These are phyloP conservation scores for Umbelopsis sp. DNA, from an alignment of 192 early-diverging fungal genomes.

Conservation along the genomic window DNA sequence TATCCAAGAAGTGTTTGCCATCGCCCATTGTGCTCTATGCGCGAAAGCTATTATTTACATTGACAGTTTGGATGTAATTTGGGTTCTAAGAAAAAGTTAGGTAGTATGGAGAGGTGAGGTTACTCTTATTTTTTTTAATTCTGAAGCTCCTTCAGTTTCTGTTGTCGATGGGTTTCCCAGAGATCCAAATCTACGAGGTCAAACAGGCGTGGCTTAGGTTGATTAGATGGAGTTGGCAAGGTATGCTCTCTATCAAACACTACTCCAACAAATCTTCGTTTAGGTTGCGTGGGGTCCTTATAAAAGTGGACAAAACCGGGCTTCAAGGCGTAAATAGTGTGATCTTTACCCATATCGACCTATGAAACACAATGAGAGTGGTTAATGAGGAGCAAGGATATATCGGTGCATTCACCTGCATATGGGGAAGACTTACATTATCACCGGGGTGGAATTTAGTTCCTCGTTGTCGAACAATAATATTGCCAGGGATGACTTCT, in stretches of 20 bases:
- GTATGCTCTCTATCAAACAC: slow-evolving; percentile 60
- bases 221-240: slow-evolving; percentile 60
- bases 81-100: background rate
- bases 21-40: background rate
- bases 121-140: background rate
- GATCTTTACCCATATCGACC: slow-evolving; percentile 76
- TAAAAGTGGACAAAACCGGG: slow-evolving; percentile 80
- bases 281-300: slow-evolving; percentile 58
- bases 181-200: slow-evolving; percentile 56
- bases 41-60: slow-evolving; percentile 13
- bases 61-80: slow-evolving; percentile 6
- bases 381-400: background rate
- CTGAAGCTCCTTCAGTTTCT: background rate
- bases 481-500: slow-evolving; percentile 74
- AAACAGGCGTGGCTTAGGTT: slow-evolving; percentile 71
- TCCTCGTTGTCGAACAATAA: slow-evolving; percentile 80
- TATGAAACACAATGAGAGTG: slow-evolving; percentile 10
- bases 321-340: slow-evolving; percentile 71
- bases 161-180: background rate
- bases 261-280: slow-evolving; percentile 71
- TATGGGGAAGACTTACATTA: slow-evolving; percentile 52
- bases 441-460: slow-evolving; percentile 80
- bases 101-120: background rate
- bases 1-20: slow-evolving; percentile 5
- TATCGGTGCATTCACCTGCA: background rate